Conservation (phyloP, 305 asterid species). For the Fraxinus angustifolia region DNA sequence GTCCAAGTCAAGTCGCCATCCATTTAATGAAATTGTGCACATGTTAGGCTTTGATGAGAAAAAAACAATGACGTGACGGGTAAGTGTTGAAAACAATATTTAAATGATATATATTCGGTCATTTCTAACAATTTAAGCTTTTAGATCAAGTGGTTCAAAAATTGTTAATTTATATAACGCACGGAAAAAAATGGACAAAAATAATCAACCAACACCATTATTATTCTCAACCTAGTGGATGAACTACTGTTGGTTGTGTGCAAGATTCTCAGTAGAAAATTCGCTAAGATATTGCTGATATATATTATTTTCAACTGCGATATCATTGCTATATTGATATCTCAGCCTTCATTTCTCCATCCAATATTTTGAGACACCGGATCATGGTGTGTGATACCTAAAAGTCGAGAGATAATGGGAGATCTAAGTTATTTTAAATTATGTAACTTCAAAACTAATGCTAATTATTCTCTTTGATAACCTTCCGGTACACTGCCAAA, state of each 20-base stretch:
- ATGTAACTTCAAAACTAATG: neutral
- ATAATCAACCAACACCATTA: conserved; percentile 12
- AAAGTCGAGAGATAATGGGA: neutral
- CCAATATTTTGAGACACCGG: neutral
- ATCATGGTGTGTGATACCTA: neutral
- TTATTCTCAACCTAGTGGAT: neutral
- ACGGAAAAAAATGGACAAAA: conserved; percentile 4
- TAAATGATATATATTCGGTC: neutral
- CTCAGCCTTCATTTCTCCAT: neutral
- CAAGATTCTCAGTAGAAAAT: neutral
- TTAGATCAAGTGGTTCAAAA: neutral
- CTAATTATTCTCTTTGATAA: neutral
- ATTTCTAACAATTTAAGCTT: neutral
- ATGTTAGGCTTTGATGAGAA: neutral
- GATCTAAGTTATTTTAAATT: neutral
- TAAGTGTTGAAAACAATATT: neutral
- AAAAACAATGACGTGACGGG: neutral
- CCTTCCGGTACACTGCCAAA: neutral
- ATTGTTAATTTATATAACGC: neutral
- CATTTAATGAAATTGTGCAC: neutral
- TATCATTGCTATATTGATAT: neutral
- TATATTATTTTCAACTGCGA: neutral
- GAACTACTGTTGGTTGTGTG: neutral
- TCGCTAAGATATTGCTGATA: neutral
- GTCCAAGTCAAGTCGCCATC: neutral